Evolutionary conservation across 1,284 basidiomycete species (phyloP), one percentile per base, ranked within the genome.

Genomic region (Boletellus deceptivus): DNA sequence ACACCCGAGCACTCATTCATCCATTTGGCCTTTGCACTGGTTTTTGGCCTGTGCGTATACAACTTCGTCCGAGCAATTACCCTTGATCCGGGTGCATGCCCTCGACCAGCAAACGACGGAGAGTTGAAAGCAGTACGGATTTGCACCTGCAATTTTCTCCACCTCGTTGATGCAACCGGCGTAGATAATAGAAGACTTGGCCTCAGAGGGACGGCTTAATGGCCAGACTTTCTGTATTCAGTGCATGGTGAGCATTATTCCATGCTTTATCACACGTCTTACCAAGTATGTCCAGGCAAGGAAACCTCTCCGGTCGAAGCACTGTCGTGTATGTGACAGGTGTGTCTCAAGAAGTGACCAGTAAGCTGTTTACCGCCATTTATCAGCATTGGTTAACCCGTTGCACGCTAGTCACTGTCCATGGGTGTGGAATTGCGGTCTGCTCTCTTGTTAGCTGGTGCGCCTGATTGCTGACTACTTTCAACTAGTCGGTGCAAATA

Each of bases 361-460:
- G 91, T 95, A 65, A 69, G 89, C 75, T 16, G 37, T 20, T 31
- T 24, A n/a, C 37, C 43, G 27, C 20, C 17, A 44, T 25, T 35
- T 18, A 18, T 34, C 13, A 16, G 20, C 36, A 13, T 24, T n/a
- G 48, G 41, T 49, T 58, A 39, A 55, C 45, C 52, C 38, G 43
- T 29, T 14, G 6, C 40, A 35, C 13, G 42, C 34, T 52, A 94
- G 91, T 62, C 95, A 98, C 65, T 98, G 96, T 63, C 97, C 97
- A 8, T 99, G 96, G 96, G 86, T 98, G n/a, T 97, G 93, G 90
- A 98, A 98, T 71, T 98, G 96, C 68, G 85, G 91, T 92, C 65
- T 38, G 87, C 73, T 50, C n/a, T 44, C 35, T 38, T 34, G 16
- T 41, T 27, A 31, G 16, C 34, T 4, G 25, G 45, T 51, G 20